Base-by-base conservation (phyloP, 2,329 filamentous ascomycete genomes). In the Cucurbitaria berberidis region DNA sequence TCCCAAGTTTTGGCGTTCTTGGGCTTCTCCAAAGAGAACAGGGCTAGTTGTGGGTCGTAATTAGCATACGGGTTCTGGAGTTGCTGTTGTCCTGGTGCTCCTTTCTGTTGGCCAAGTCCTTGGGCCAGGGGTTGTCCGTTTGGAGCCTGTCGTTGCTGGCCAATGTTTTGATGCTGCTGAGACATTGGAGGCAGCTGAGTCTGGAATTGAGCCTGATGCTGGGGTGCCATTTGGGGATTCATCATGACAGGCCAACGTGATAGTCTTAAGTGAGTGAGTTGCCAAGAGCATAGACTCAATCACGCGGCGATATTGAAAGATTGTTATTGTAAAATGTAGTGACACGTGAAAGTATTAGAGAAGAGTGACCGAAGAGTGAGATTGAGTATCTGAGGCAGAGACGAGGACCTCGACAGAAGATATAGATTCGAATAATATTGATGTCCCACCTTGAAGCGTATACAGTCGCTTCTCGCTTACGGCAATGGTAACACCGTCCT, bases 11-110 rank as follows among this genome's bases (percentile, higher is more conserved):
- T 55, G 5, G 51, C 50, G 16, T 57, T 53, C 18, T 53, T 61
- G 18, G 54, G 59, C 51, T 63, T 70, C 40, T 66, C 62, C 2
- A 72, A 41, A 2, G 60, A 66, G 56, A 67, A 74, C 16, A 64
- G 47, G 3, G 60, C 57, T 8, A 72, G 32, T 40, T 68, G 58
- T 5, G 68, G 68, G 18, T 63, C 53, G 43, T 59, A 62, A 7
- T 45, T 57, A 27, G 48, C 35, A 42, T 55, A 57, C 21, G 27
- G 41, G 16, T 44, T 52, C 2, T 54, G 53, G 7, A 32, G 13
- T 29, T 50, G 18, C n/a, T 59, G 55, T 35, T 59, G 45, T 11
- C 51, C 38, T 41, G 48, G 55, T n/a, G 41, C 26, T 34, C 24
- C 51, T 29, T 55, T 64, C 29, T 59, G 53, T 19, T 62, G 57